Evolutionary conservation across 2,329 filamentous ascomycete genomes (phyloP).

Genomic region (Fonsecaea pedrosoi): DNA sequence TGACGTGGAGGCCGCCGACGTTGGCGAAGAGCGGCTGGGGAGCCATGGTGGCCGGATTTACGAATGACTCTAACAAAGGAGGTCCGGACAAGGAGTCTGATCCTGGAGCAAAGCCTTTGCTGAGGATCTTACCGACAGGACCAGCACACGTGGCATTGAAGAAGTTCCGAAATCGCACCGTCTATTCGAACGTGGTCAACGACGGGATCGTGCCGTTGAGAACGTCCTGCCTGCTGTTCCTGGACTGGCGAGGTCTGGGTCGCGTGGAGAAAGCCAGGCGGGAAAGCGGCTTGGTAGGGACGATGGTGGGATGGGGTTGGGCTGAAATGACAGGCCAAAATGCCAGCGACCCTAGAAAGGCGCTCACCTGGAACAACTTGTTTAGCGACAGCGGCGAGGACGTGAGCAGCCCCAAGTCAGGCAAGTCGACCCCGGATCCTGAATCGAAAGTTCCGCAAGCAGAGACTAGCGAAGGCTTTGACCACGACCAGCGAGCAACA

Average conservation of each 20-base stretch:
- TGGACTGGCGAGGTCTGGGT: constrained; percentile 94
- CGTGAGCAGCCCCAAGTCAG: constrained; percentile 28
- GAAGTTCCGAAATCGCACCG: constrained; percentile 75
- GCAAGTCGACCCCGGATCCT: constrained; percentile 35
- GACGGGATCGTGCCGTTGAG: constrained; percentile 91
- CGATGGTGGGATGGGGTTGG: constrained; percentile 92
- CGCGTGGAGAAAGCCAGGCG: constrained; percentile 92
- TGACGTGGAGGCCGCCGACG: constrained; percentile 84
- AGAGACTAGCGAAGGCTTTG: constrained; percentile 37
- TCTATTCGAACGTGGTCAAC: constrained; percentile 88
- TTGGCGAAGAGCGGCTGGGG: constrained; percentile 74
- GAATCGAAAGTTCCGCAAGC: constrained; percentile 37
- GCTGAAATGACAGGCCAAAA: constrained; percentile 81
- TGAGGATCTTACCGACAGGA: constrained; percentile 77
- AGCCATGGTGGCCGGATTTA: constrained; percentile 75
- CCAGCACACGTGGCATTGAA: constrained; percentile 83
- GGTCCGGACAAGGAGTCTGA: constrained; percentile 74
- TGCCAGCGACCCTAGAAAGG: constrained; percentile 60
- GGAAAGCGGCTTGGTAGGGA: constrained; percentile 90
- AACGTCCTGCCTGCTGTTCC: constrained; percentile 93
- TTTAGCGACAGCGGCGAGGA: constrained; percentile 40
- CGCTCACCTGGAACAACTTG: constrained; percentile 41
- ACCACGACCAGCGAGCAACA: constrained; percentile 28
- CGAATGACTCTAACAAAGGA: constrained; percentile 32
- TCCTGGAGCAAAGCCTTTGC: constrained; percentile 77